Conservation (phyloP, 768 basidiomycete genomes). For the Pisolithus tinctorius region DNA sequence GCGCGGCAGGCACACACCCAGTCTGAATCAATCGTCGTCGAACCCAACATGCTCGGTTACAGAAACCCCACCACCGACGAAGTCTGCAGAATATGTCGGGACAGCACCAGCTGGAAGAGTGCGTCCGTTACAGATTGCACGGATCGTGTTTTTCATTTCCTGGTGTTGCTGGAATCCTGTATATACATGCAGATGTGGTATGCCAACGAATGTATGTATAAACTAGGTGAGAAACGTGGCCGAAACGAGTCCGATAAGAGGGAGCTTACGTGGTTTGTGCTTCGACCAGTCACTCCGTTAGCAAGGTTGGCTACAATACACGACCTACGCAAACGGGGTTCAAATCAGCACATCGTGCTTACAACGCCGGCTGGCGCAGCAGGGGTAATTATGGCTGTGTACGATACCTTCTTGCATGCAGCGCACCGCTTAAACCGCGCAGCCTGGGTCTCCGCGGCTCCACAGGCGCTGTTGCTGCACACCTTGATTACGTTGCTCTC, state of each 20-base stretch:
- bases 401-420: constrained; percentile 27
- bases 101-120: neutral
- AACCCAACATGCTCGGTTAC: neutral
- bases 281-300: constrained; percentile 26
- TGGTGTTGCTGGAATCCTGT: constrained; percentile 7
- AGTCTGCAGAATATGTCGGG: constrained; percentile 5
- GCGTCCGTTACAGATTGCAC: constrained; percentile 4
- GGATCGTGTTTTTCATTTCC: constrained; percentile 4
- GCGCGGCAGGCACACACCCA: neutral
- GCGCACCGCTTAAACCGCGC: constrained; percentile 37
- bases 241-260: neutral
- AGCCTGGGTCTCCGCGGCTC: constrained; percentile 24
- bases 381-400: neutral
- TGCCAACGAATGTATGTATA: neutral
- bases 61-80: neutral
- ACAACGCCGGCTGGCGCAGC: no score
- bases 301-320: constrained; percentile 24
- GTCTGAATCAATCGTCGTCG: neutral
- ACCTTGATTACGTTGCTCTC: constrained; percentile 27
- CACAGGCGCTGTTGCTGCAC: constrained; percentile 29
- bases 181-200: no score
- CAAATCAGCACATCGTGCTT: no score
- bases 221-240: no score
- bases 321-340: constrained; percentile 8
- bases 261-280: constrained; percentile 15